Base-by-base conservation (phyloP, 169 alveolate species). In the Plasmodium vinckei region DNA sequence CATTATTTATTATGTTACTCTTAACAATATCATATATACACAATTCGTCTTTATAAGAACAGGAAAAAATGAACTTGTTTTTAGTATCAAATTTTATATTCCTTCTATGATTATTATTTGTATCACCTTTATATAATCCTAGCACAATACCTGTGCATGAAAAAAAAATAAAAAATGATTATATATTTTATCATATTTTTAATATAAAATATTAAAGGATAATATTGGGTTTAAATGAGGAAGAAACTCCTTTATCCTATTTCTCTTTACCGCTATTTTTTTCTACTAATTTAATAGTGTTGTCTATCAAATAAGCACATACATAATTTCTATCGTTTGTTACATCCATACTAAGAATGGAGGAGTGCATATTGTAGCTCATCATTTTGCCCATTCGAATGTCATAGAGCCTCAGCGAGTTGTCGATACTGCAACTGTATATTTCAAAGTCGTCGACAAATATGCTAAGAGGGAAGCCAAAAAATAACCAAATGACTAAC, bases 41-140 rank as follows among this genome's bases (percentile, higher is more conserved):
- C 21, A 82, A 15, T 17, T 82, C 90, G 53, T 82, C 56, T 68
- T 82, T 56, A 59, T 82, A 51, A n/a, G 90, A 67, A 44, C 90
- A 82, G 19, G 73, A 64, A 33, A 82, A 60, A 46, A 82, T 82
- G n/a, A 17, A 82, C 47, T 82, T 82, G 39, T 82, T 82, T 65
- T 70, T 68, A 10, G 7, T 53, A 39, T 82, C 90, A 42, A 82
- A 59, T 54, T 82, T 82, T 54, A 82, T 82, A 70, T 82, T 82
- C 54, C 90, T 82, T 47, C 53, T 56, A 21, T 82, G 90, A 60
- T 23, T 47, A 51, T 82, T 82, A 53, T 82, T 82, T 63, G 47
- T 39, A 46, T 82, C 90, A n/a, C 90, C 90, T 68, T 70, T 82
- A 71, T 82, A 82, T 61, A 82, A 23, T 1, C 90, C 90, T 21